phyloP scores from a whole-genome alignment of 2,329 filamentous ascomycete species.

The Exophiala aquamarina region DNA sequence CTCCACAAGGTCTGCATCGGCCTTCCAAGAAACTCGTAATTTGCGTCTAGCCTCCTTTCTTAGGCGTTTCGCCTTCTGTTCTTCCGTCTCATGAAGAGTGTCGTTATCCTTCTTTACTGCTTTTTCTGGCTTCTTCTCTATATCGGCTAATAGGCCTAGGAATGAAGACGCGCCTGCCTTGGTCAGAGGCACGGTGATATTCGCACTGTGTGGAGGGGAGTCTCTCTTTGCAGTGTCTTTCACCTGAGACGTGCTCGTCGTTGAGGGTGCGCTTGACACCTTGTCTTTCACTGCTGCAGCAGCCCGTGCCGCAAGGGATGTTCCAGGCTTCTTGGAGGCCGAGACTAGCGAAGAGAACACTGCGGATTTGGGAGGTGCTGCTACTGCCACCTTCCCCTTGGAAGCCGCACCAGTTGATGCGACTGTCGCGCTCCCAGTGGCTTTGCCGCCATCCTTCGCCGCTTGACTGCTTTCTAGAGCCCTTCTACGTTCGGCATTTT shows the following conservation, averaged over 20 bases:
- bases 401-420: conserved; percentile 20
- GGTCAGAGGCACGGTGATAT: conserved; percentile 25
- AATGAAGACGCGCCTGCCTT: conserved; percentile 47
- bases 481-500: conserved; percentile 28
- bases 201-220: conserved; percentile 24
- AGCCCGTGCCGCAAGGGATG: conserved; percentile 47
- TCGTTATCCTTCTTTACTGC: conserved; percentile 54
- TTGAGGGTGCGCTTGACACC: conserved; percentile 32
- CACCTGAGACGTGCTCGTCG: conserved; percentile 22
- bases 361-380: conserved; percentile 39
- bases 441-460: conserved; percentile 16
- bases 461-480: conserved; percentile 20
- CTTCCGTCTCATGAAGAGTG: conserved; percentile 57
- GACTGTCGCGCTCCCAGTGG: conserved; percentile 5
- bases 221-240: conserved; percentile 38
- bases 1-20: conserved; percentile 56
- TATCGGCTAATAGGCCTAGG: conserved; percentile 49
- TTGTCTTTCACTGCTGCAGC: conserved; percentile 32
- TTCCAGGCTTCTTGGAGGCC: conserved; percentile 51
- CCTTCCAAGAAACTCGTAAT: conserved; percentile 61
- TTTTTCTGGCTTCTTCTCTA: conserved; percentile 56
- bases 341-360: conserved; percentile 49
- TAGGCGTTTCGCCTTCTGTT: conserved; percentile 59
- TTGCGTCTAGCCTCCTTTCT: conserved; percentile 62
- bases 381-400: conserved; percentile 37